Conservation (phyloP, 768 basidiomycete species). For the Psilocybe cyanescens region DNA sequence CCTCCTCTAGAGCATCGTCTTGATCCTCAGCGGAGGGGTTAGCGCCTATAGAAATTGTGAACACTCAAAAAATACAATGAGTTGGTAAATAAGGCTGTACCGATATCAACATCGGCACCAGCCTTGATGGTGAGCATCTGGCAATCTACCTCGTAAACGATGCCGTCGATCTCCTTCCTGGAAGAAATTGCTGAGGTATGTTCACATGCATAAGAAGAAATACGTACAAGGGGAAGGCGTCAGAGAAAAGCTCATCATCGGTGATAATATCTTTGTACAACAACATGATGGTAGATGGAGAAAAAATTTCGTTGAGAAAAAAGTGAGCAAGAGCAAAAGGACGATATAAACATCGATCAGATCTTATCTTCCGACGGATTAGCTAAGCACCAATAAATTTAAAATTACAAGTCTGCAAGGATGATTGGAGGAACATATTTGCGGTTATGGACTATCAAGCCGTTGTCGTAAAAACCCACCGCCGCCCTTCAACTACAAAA, state of each 20-base stretch:
- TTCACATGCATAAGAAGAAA: not conserved
- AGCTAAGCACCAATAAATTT: slow-evolving; percentile 3
- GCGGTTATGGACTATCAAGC: slow-evolving; percentile 80
- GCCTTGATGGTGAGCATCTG: slow-evolving; percentile 66
- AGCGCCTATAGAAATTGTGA: slow-evolving; percentile 58
- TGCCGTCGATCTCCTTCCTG: slow-evolving; percentile 78
- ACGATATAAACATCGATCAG: slow-evolving; percentile 34
- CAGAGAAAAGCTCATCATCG: slow-evolving; percentile 91
- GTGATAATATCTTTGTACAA: slow-evolving; percentile 75
- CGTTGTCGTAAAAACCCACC: slow-evolving; percentile 66
- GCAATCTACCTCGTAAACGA: slow-evolving; percentile 91
- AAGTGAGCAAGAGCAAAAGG: slow-evolving; percentile 16
- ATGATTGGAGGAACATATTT: slow-evolving; percentile 19
- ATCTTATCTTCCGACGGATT: slow-evolving; percentile 33
- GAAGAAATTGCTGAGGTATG: slow-evolving; percentile 11
- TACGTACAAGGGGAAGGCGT: slow-evolving; percentile 85
- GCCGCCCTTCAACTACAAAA: slow-evolving; percentile 53
- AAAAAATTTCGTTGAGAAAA: slow-evolving; percentile 23
- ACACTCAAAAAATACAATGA: not conserved
- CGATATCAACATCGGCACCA: slow-evolving; percentile 88
- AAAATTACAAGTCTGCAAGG: not conserved
- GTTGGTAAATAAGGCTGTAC: slow-evolving; percentile 40
- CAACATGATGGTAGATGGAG: slow-evolving; percentile 55
- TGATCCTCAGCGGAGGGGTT: slow-evolving; percentile 92
- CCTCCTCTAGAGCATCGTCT: slow-evolving; percentile 82